Evolutionary conservation across 1,284 basidiomycete genomes (phyloP).

Genomic region (Ustilago nuda): DNA sequence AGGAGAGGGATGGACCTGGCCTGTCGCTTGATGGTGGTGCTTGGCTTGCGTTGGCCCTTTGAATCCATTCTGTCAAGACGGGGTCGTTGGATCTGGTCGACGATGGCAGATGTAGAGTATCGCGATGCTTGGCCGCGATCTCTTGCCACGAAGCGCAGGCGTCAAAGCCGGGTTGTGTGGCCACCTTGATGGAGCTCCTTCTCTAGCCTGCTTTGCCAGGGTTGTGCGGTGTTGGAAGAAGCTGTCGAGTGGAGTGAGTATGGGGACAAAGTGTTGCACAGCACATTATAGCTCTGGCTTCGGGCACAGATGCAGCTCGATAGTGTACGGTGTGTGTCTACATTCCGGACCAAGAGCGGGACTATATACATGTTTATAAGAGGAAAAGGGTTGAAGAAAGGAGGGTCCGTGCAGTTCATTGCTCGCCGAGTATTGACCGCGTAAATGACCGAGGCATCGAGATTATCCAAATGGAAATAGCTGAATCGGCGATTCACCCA

Average conservation of each 20-base stretch:
- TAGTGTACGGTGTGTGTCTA: no score
- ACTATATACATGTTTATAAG: no score
- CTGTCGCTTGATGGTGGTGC: constrained; percentile 12
- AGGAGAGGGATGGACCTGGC: constrained; percentile 27
- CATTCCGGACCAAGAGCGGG: no score
- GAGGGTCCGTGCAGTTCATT: background rate
- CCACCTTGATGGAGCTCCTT: background rate
- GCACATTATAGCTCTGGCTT: no score
- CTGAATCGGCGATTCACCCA: background rate
- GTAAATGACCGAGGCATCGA: background rate
- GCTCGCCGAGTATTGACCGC: background rate
- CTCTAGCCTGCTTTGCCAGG: no score
- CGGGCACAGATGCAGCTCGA: no score
- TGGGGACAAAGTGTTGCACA: background rate
- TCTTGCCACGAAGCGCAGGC: constrained; percentile 25
- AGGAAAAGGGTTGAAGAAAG: no score
- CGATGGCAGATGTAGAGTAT: constrained; percentile 8
- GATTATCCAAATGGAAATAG: no score
- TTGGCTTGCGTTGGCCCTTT: constrained; percentile 11
- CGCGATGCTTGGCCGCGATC: constrained; percentile 29
- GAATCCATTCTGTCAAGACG: constrained; percentile 18
- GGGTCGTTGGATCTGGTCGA: constrained; percentile 15
- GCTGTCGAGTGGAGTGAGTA: background rate
- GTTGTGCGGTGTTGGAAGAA: no score
- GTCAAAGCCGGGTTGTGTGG: constrained; percentile 1